Percentiles rank a stretch among this genome's conserved stretches.
These are phyloP conservation scores for Linnemannia exigua DNA, from an alignment of 192 early-diverging fungal species.

Conservation along the genomic window DNA sequence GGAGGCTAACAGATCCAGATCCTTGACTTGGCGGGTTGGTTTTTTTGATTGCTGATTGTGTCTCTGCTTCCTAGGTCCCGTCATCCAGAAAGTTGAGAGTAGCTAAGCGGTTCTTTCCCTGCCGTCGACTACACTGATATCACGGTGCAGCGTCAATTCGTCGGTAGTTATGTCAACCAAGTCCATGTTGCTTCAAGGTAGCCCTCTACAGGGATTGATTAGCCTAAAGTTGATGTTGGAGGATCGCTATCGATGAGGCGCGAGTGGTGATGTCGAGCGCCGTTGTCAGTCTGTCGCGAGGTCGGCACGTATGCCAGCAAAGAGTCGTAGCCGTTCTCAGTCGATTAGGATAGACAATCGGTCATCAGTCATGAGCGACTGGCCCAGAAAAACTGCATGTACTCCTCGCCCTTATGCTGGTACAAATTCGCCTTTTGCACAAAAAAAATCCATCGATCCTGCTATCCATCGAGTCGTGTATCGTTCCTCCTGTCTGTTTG, in stretches of 20 bases:
- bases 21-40: not conserved
- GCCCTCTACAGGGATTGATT: too few species aligned
- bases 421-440: not conserved
- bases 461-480: not conserved
- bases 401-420: not conserved
- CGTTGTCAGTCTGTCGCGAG: not conserved
- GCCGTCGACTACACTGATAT: not conserved
- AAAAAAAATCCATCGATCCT: slow-evolving; percentile 32
- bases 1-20: not conserved
- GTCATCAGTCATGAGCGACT: not conserved
- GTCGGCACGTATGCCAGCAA: not conserved
- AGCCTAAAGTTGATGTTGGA: too few species aligned
- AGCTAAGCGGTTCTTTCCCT: not conserved
- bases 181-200: too few species aligned
- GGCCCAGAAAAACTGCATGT: not conserved
- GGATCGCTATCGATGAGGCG: too few species aligned
- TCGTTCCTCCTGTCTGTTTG: not conserved
- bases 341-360: not conserved
- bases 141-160: not conserved
- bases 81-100: not conserved
- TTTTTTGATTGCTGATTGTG: not conserved
- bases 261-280: not conserved
- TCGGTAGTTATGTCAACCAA: not conserved
- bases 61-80: not conserved
- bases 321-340: not conserved